Percentiles rank a stretch among this genome's conserved stretches.
Evolutionary conservation across 306 rosid species (phyloP).

Genomic region (Prosopis cineraria): DNA sequence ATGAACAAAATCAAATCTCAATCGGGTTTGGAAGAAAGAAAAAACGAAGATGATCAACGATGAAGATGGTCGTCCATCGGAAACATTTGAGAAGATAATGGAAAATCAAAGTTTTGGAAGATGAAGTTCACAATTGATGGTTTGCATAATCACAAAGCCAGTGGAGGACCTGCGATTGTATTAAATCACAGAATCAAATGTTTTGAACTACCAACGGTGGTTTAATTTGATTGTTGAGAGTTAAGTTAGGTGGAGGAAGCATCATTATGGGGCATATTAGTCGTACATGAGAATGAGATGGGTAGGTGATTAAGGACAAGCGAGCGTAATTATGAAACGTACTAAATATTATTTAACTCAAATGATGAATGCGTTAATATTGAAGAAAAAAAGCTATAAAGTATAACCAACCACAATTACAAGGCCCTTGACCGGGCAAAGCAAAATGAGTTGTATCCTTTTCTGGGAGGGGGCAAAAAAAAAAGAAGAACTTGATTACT

Average conservation of each 20-base stretch:
- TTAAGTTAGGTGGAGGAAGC: not conserved
- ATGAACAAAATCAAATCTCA: not conserved
- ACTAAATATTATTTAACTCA: not conserved
- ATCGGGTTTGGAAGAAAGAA: not conserved
- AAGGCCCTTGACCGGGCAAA: not conserved
- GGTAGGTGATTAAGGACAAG: constrained; percentile 20
- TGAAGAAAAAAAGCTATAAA: not conserved
- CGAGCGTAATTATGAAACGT: not conserved
- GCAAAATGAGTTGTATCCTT: not conserved
- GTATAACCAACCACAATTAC: not conserved
- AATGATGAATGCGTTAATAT: constrained; percentile 1
- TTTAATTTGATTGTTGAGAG: not conserved
- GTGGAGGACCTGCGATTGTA: not conserved
- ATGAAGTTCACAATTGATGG: too few species aligned
- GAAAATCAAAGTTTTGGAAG: too few species aligned
- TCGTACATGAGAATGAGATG: not conserved
- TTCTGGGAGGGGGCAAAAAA: not conserved
- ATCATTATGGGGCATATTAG: not conserved
- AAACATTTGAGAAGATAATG: too few species aligned
- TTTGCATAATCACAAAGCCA: too few species aligned
- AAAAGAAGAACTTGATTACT: not conserved
- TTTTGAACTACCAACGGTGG: not conserved
- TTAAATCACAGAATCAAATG: not conserved
- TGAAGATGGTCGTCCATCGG: too few species aligned
- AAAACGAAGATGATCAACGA: not conserved